Base-by-base conservation (phyloP, 352 stramenopile species). In the Phytophthora hibernalis region DNA sequence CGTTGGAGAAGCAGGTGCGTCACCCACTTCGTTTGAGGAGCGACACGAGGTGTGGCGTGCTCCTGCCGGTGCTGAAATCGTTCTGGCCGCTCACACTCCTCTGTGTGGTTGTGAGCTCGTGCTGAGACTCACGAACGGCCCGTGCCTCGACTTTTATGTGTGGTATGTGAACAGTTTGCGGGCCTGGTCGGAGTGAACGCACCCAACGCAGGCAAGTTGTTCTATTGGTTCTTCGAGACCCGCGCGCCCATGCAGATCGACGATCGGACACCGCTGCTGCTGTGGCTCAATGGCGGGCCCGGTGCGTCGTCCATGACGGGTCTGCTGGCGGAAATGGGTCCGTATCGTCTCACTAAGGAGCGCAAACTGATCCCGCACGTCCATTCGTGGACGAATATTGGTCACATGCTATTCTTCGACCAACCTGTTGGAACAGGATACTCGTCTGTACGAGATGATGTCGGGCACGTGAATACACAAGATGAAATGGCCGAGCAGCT, bases 181-280 rank as follows among this genome's bases (percentile, higher is more conserved):
- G 84, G 86, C 9, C 65, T 91, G 57, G 68, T 92, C 40, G 79
- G 62, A 37, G 86, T 92, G 31, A 92, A 92, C 69, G 65, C 60
- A 12, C 1, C 72, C 13, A 77, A 81, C 15, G 72, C 76, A 18
- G 86, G 86, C 20, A 87, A 83, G 40, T 44, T 95, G 8, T 95
- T 95, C 37, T 95, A 95, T 64, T 95, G 87, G 87, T 95, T 95
- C 65, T 92, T 95, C 62, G 85, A 93, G 70, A 79, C 84, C 35
- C 78, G 78, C n/a, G 65, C 73, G 20, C 50, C 63, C 22, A 56
- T 76, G 51, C 73, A 82, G 54, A 75, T 77, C 52, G 70, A 85
- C 43, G 64, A 72, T 1, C 53, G 73, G 24, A 95, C 81, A 18
- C 87, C 87, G 16, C 28, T 96, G 31, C 72, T 94, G 26, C 51